A percentile compares a stretch with the other conserved stretches of the same genome.
phyloP scores from a whole-genome alignment of 164 flowering plant genomes.

The Chimonanthus praecox region DNA sequence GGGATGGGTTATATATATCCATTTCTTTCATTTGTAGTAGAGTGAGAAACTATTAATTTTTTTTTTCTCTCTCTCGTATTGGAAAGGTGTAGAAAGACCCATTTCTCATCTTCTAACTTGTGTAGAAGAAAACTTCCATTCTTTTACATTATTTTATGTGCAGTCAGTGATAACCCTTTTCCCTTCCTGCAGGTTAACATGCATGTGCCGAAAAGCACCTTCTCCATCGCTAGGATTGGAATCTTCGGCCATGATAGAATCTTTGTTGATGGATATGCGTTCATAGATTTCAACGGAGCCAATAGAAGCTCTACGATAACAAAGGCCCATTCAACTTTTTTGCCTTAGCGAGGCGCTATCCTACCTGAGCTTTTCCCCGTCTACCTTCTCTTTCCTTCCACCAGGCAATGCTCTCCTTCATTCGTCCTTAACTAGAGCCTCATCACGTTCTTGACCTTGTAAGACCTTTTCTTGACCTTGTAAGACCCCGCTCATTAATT shows the following conservation, averaged over 20 bases:
- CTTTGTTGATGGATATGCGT: not conserved
- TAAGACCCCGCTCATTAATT: conserved; percentile 46
- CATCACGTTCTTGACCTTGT: conserved; percentile 79
- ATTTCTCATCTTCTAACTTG: not conserved
- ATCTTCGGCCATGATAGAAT: conserved; percentile 4
- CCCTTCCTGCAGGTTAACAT: conserved; percentile 9
- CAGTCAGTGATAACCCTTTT: not conserved
- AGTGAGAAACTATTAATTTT: too few species aligned
- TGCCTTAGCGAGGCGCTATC: conserved; percentile 55
- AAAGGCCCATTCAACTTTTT: conserved; percentile 1
- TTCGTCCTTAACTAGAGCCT: conserved; percentile 4
- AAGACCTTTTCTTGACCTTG: conserved; percentile 97
- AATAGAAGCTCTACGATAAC: not conserved
- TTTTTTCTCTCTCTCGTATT: not conserved
- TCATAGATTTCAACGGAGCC: not conserved
- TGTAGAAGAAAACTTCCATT: not conserved
- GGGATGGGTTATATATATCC: not conserved
- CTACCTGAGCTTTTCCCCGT: conserved; percentile 63
- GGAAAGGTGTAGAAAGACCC: not conserved
- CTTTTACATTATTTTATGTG: not conserved
- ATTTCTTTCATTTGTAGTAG: not conserved
- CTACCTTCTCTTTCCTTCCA: not conserved
- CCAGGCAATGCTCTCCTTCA: not conserved
- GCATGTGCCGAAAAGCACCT: conserved; percentile 1
- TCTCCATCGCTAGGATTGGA: not conserved